Evolutionary conservation across 306 rosid species (phyloP).

Genomic region (Rosa persica): DNA sequence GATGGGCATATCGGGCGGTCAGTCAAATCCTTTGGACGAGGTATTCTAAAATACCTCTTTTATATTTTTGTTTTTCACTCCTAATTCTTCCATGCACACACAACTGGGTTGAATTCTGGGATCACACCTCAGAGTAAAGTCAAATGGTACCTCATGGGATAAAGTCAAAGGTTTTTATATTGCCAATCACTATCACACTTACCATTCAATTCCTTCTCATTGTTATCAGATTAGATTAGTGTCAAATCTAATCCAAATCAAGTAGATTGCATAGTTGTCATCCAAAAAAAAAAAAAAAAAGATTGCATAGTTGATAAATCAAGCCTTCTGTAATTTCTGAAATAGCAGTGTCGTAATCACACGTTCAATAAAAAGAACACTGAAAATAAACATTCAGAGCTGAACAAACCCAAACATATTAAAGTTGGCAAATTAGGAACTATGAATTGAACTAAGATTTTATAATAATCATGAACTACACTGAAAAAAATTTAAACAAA

Average conservation of each 20-base stretch:
- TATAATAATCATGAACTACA: background rate
- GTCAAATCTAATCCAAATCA: background rate
- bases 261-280: background rate
- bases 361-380: no score
- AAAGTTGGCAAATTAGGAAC: background rate
- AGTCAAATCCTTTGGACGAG: background rate
- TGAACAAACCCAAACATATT: background rate
- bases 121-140: background rate
- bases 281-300: no score
- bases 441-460: background rate
- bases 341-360: background rate
- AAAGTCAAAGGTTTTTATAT: slow-evolving; percentile 2
- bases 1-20: background rate
- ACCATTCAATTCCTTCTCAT: background rate
- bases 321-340: background rate
- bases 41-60: background rate
- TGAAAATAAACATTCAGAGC: background rate
- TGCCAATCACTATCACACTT: background rate
- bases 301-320: background rate
- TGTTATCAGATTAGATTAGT: background rate
- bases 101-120: background rate
- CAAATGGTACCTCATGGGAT: background rate
- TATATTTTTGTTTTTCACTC: background rate
- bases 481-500: background rate
- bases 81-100: background rate